Evolutionary conservation across 1,139 yeast species (phyloP).

Genomic region (Yamadazyma mexicana): DNA sequence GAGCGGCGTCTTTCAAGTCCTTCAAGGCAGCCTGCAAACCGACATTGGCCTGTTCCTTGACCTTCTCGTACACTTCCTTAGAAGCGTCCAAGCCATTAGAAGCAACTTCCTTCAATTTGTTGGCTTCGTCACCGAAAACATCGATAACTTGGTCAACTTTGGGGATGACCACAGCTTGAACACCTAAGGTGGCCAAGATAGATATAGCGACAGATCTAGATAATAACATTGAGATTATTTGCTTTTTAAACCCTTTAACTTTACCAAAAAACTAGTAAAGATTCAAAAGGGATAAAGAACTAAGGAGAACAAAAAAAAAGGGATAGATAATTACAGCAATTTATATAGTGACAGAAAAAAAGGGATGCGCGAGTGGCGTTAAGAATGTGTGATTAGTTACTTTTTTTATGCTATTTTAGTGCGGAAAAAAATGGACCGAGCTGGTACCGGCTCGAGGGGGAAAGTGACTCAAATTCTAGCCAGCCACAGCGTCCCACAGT

Average conservation of each 20-base stretch:
- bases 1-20: slow-evolving; percentile 16
- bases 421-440: too few relatives aligned
- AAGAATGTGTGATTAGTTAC: slow-evolving; percentile 6
- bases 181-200: slow-evolving; percentile 58
- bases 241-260: not conserved
- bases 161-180: slow-evolving; percentile 69
- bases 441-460: too few relatives aligned
- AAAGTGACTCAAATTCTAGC: not conserved
- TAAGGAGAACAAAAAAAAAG: not conserved
- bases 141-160: slow-evolving; percentile 45
- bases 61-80: slow-evolving; percentile 11
- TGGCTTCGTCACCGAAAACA: slow-evolving; percentile 22
- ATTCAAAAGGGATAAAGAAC: slow-evolving; percentile 4
- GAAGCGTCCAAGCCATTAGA: slow-evolving; percentile 6
- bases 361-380: slow-evolving; percentile 11
- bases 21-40: slow-evolving; percentile 12
- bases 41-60: slow-evolving; percentile 2
- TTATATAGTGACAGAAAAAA: slow-evolving; percentile 1
- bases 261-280: not conserved
- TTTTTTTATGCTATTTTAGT: not conserved
- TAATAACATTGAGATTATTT: slow-evolving; percentile 35
- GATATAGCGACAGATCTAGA: slow-evolving; percentile 51
- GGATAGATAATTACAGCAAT: slow-evolving; percentile 2
- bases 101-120: slow-evolving; percentile 2
- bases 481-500: slow-evolving; percentile 3